phyloP scores from a whole-genome alignment of 495 filamentous ascomycete genomes.

The Aspergillus sparsus region DNA sequence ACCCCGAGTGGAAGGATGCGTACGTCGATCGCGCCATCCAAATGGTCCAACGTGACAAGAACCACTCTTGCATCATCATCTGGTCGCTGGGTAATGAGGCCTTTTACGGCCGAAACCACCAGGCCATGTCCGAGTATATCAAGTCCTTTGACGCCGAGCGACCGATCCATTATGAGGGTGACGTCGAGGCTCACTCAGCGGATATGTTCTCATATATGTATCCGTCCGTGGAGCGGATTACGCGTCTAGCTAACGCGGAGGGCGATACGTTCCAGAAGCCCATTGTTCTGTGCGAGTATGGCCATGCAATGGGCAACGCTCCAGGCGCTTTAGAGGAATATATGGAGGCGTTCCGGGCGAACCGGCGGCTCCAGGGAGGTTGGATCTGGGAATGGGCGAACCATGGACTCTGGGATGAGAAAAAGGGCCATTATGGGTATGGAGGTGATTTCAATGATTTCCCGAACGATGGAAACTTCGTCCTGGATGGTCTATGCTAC shows the following conservation, averaged over 20 bases:
- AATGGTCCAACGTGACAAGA: constrained; percentile 65
- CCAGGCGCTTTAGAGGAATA: constrained; percentile 69
- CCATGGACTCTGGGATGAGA: constrained; percentile 61
- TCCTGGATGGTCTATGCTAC: constrained; percentile 64
- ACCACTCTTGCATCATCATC: constrained; percentile 65
- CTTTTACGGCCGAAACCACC: constrained; percentile 65
- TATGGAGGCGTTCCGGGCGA: constrained; percentile 55
- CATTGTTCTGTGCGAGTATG: constrained; percentile 67
- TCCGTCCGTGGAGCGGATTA: constrained; percentile 51
- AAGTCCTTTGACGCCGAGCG: constrained; percentile 57
- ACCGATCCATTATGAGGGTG: constrained; percentile 67
- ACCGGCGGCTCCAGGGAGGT: constrained; percentile 64
- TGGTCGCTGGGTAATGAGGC: constrained; percentile 73
- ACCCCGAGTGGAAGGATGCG: constrained; percentile 61
- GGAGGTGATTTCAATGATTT: constrained; percentile 68
- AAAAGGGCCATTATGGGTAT: constrained; percentile 57
- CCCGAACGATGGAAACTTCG: constrained; percentile 65
- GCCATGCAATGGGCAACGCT: constrained; percentile 73
- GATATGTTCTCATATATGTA: constrained; percentile 74
- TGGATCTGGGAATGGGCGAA: constrained; percentile 78
- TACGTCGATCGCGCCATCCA: constrained; percentile 67
- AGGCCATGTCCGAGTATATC: constrained; percentile 63
- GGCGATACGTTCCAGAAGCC: constrained; percentile 53
- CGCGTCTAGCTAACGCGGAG: constrained; percentile 40
- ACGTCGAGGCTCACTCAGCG: constrained; percentile 55